Evolutionary conservation across 768 basidiomycete genomes (phyloP).

Genomic region (Xerocomellus chrysenteron): DNA sequence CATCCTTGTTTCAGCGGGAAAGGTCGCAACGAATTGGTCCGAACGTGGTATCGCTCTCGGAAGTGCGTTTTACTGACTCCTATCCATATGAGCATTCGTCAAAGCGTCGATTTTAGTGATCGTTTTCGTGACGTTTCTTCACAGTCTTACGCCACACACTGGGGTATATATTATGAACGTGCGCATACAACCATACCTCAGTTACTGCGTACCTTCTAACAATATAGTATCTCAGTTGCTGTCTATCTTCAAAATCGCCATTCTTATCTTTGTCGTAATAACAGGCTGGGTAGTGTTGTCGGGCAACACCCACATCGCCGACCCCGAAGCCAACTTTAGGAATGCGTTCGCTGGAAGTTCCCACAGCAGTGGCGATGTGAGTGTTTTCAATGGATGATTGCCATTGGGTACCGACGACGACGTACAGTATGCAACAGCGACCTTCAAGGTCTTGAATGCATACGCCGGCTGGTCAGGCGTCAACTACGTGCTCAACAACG

Average conservation of each 20-base stretch:
- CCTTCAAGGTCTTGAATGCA: constrained; percentile 54
- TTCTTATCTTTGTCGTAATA: constrained; percentile 54
- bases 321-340: constrained; percentile 58
- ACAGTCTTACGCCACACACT: constrained; percentile 48
- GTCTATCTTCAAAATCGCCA: constrained; percentile 52
- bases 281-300: constrained; percentile 62
- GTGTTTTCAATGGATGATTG: background rate
- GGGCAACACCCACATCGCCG: constrained; percentile 51
- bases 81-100: background rate
- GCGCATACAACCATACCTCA: background rate
- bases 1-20: constrained; percentile 49
- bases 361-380: constrained; percentile 48
- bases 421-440: constrained; percentile 56
- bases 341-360: constrained; percentile 57
- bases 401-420: background rate
- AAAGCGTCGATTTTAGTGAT: constrained; percentile 38
- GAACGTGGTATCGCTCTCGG: constrained; percentile 60
- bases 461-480: constrained; percentile 56
- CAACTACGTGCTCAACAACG: constrained; percentile 32
- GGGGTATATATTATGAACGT: constrained; percentile 58
- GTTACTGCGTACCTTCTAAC: constrained; percentile 10
- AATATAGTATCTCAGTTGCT: constrained; percentile 30
- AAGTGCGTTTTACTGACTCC: constrained; percentile 32
- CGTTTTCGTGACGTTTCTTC: constrained; percentile 48
- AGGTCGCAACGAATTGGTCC: constrained; percentile 44